phyloP scores from a whole-genome alignment of 441 rosid species.

The Populus tomentosa region DNA sequence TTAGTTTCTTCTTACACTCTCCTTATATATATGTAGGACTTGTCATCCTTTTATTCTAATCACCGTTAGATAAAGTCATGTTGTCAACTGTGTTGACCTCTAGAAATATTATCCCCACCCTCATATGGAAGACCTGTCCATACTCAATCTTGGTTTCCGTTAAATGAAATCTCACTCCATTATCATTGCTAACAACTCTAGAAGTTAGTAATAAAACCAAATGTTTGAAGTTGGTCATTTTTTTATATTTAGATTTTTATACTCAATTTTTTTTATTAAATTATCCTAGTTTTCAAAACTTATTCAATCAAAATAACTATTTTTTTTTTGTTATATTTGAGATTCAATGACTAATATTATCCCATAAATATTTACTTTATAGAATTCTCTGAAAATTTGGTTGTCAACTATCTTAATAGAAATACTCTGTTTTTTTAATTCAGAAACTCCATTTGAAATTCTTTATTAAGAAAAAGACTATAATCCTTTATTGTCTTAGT shows the following conservation, averaged over 20 bases:
- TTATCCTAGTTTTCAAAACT: neutral
- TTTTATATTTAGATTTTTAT: neutral
- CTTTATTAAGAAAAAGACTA: no score
- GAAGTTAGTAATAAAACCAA: neutral
- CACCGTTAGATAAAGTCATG: conserved; percentile 57
- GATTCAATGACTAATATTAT: no score
- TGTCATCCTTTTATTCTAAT: conserved; percentile 21
- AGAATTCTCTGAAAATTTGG: no score
- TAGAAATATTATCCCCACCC: conserved; percentile 29
- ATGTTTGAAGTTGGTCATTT: neutral
- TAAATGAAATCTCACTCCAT: conserved; percentile 18
- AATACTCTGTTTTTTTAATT: no score
- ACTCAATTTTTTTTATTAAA: no score
- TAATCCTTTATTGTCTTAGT: no score
- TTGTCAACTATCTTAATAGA: no score
- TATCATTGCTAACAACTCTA: conserved; percentile 20
- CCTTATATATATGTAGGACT: conserved; percentile 25
- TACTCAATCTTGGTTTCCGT: neutral
- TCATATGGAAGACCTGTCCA: conserved; percentile 33
- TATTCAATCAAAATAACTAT: neutral
- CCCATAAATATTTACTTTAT: neutral
- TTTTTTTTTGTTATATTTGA: no score
- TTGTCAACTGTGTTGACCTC: conserved; percentile 79
- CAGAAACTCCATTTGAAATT: no score
- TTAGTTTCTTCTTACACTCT: conserved; percentile 27